Evolutionary conservation across 768 basidiomycete species (phyloP).

Genomic region (Dendrothele bispora): DNA sequence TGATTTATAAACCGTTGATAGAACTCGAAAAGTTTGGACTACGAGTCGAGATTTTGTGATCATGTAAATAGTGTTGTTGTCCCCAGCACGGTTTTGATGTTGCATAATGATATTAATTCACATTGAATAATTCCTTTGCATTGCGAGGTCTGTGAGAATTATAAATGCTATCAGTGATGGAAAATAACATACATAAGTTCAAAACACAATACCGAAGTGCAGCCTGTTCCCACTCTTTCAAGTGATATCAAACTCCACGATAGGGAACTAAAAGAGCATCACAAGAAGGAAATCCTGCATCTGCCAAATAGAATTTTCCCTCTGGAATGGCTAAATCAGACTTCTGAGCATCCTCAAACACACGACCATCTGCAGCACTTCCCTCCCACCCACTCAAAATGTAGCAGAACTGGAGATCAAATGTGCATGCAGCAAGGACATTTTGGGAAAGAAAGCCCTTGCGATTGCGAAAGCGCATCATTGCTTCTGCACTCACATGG

Average conservation of each 20-base stretch:
- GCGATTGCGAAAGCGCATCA: slow-evolving; percentile 21
- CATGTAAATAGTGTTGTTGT: no score
- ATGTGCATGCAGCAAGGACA: slow-evolving; percentile 18
- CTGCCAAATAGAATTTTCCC: slow-evolving; percentile 19
- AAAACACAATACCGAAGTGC: background rate
- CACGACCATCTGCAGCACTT: slow-evolving; percentile 14
- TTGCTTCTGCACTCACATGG: slow-evolving; percentile 10
- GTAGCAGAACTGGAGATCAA: slow-evolving; percentile 22
- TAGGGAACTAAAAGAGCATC: slow-evolving; percentile 24
- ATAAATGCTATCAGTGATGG: background rate
- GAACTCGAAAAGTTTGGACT: no score
- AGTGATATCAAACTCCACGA: slow-evolving; percentile 22
- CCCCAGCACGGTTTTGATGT: no score
- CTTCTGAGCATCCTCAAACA: slow-evolving; percentile 15
- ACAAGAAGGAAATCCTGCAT: slow-evolving; percentile 20
- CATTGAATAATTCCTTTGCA: slow-evolving; percentile 23
- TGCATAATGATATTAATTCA: no score
- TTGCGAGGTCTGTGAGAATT: slow-evolving; percentile 14
- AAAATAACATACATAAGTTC: background rate
- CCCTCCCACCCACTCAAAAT: slow-evolving; percentile 26
- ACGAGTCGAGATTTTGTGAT: no score
- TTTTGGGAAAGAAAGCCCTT: slow-evolving; percentile 21
- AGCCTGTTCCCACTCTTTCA: slow-evolving; percentile 19
- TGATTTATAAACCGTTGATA: no score
- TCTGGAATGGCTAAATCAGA: slow-evolving; percentile 10